Conservation (phyloP, 2,329 filamentous ascomycete species). For the Trichoderma citrinoviride region DNA sequence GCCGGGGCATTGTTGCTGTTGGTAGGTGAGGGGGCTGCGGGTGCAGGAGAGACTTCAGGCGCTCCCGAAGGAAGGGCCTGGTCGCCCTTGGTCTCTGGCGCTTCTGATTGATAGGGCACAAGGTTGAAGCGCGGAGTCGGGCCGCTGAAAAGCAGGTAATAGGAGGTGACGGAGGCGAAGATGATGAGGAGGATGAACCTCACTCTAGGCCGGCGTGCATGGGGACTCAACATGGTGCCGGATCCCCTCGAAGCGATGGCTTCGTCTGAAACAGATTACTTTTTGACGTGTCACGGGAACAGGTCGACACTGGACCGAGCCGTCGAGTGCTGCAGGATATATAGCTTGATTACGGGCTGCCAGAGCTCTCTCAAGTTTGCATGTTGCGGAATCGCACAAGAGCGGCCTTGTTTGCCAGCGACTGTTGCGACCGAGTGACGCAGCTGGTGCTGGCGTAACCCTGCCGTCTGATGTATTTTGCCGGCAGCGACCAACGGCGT, state of each 20-base stretch:
- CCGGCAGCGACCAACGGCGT: background rate
- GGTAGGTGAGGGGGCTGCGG: background rate
- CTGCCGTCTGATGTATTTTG: background rate
- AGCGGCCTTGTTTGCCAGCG: conserved; percentile 24
- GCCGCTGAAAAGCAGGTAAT: conserved; percentile 43
- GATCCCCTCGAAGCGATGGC: conserved; percentile 23
- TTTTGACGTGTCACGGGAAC: background rate
- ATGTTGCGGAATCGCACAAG: conserved; percentile 3
- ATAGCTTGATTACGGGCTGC: conserved; percentile 7
- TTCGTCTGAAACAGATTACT: background rate
- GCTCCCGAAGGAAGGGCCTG: background rate
- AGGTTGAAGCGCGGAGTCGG: conserved; percentile 36
- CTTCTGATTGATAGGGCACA: conserved; percentile 33
- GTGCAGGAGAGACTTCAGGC: background rate
- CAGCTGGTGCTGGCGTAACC: background rate
- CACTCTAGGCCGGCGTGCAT: conserved; percentile 39
- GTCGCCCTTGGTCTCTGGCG: background rate
- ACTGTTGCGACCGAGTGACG: conserved; percentile 29
- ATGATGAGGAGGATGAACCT: conserved; percentile 43
- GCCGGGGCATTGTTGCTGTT: background rate
- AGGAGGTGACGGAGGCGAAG: conserved; percentile 42
- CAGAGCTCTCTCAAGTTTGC: conserved; percentile 19
- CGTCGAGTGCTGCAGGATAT: background rate
- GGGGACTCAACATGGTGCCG: conserved; percentile 36
- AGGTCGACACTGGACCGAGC: background rate